phyloP scores from a whole-genome alignment of 345 rosid genomes.

The Salix koriyanagi region DNA sequence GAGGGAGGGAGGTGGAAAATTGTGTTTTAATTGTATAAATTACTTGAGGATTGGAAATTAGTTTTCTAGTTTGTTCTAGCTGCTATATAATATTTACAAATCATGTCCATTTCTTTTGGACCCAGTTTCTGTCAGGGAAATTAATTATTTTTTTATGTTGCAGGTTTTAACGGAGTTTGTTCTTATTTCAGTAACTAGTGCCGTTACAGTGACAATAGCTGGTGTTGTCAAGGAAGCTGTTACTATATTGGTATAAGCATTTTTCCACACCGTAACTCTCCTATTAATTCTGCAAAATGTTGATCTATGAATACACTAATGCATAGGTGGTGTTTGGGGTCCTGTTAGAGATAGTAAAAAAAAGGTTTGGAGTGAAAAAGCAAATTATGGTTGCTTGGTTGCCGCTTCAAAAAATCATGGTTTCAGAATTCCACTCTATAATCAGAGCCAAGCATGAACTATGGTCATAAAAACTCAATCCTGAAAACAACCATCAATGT shows the following conservation, averaged over 20 bases:
- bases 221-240: conserved; percentile 99
- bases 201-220: conserved; percentile 95
- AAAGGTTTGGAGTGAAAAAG: too few species aligned
- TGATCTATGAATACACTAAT: background rate
- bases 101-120: background rate
- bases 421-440: too few species aligned
- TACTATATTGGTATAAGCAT: conserved; percentile 72
- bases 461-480: too few species aligned
- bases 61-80: background rate
- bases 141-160: conserved; percentile 16
- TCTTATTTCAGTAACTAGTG: conserved; percentile 97
- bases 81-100: conserved; percentile 1
- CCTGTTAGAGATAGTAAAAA: too few species aligned
- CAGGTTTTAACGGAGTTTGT: conserved; percentile 93
- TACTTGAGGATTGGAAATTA: background rate
- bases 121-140: conserved; percentile 7
- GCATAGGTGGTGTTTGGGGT: too few species aligned
- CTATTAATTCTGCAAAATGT: background rate
- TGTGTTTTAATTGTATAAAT: background rate
- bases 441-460: too few species aligned
- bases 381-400: too few species aligned
- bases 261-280: background rate
- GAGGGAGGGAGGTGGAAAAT: background rate
- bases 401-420: too few species aligned
- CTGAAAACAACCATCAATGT: too few species aligned